A percentile compares a stretch with the other conserved stretches of the same genome.
These are phyloP conservation scores for Rosa lucieae DNA, from an alignment of 306 rosid genomes.

Conservation along the genomic window DNA sequence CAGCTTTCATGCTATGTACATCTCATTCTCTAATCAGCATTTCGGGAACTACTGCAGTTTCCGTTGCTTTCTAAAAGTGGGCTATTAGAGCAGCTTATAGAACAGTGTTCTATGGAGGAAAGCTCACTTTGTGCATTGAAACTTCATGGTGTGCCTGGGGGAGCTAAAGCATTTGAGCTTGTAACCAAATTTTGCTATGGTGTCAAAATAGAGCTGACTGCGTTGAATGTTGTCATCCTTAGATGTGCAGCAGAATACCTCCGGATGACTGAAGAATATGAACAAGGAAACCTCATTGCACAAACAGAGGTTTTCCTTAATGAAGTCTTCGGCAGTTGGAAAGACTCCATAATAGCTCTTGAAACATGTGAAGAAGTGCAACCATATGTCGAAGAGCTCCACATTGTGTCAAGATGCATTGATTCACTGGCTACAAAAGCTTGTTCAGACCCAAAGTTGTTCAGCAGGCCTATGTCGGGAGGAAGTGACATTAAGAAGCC, in stretches of 20 bases:
- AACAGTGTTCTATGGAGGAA: conserved; percentile 47
- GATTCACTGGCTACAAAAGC: conserved; percentile 79
- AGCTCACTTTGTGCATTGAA: conserved; percentile 46
- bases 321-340: conserved; percentile 65
- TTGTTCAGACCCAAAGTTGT: conserved; percentile 56
- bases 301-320: conserved; percentile 54
- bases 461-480: conserved; percentile 48
- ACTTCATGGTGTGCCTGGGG: conserved; percentile 81
- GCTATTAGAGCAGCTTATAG: conserved; percentile 60
- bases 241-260: conserved; percentile 85
- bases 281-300: conserved; percentile 63
- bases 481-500: conserved; percentile 32
- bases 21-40: conserved; percentile 17
- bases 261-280: conserved; percentile 67
- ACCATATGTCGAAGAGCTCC: conserved; percentile 63
- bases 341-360: conserved; percentile 62
- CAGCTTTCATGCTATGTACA: conserved; percentile 5
- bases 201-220: conserved; percentile 58
- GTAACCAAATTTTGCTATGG: conserved; percentile 69
- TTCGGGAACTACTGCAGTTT: conserved; percentile 49
- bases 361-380: conserved; percentile 70
- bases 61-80: conserved; percentile 92
- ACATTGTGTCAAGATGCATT: conserved; percentile 71
- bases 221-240: conserved; percentile 63
- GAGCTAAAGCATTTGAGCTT: conserved; percentile 69